Evolutionary conservation across 108 stramenopile genomes (phyloP), one percentile per base, ranked within the genome.

Genomic region (Cyclostephanos tholiformis): DNA sequence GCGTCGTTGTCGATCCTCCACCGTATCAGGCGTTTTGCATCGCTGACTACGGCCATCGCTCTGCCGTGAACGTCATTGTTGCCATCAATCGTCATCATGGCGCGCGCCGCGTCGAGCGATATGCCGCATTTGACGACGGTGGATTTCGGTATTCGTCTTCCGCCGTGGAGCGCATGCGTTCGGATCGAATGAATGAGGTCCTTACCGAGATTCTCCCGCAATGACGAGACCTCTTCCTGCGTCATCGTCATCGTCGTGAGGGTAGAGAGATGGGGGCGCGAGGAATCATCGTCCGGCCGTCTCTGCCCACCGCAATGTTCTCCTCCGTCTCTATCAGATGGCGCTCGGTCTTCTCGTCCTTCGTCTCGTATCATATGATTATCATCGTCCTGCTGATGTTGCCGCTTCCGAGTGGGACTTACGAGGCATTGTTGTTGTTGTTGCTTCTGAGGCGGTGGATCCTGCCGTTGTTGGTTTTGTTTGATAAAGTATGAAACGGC

Each of bases 1-100:
- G 19, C 30, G 20, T 67, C 67, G 36, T 67, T 20, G 7, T 30
- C 55, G 2, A 67, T 10, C 25, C 11, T 52, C 67, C 67, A 67
- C 32, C 55, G 52, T 35, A 49, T 25, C 67, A 67, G 36, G 14
- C 67, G 67, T 67, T 67, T 67, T 17, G 53, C 38, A 2, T 55
- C 52, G 29, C 48, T 25, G 22, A 50, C 22, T 7, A 29, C 19
- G 9, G n/a, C 38, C 36, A 62, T 20, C 3, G 20, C 36, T 14
- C 35, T 44, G 38, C 39, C 32, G 20, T 10, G 13, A 1, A 9
- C 22, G 44, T n/a, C 35, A 25, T 39, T 41, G n/a, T 29, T 16
- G 20, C 23, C 46, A 10, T 65, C 43, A 25, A 30, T 43, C 29
- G 27, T 43, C 39, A 66, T 25, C 6, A 66, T 48, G 65, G 65